Conservation (phyloP, 257 asterid species). For the Euphrasia confusa region DNA sequence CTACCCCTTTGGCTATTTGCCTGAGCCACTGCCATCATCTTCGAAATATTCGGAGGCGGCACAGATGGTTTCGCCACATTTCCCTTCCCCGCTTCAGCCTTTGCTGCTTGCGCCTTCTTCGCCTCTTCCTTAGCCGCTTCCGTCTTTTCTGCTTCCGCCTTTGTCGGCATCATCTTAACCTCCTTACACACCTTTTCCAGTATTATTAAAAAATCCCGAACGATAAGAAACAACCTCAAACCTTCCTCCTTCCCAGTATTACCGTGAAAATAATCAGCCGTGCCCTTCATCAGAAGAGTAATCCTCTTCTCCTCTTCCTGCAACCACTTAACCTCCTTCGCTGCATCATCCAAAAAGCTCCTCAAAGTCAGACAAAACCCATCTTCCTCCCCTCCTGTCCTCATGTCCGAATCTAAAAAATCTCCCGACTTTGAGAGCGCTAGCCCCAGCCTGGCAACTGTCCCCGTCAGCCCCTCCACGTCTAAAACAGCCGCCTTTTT, state of each 20-base stretch:
- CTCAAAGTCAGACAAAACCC: slow-evolving; percentile 41
- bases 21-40: too few species aligned
- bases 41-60: too few species aligned
- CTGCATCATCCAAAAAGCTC: slow-evolving; percentile 39
- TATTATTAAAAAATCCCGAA: slow-evolving; percentile 53
- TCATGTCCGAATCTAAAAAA: slow-evolving; percentile 37
- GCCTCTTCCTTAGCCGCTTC: neutral
- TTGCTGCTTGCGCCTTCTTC: neutral
- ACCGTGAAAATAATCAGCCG: slow-evolving; percentile 69
- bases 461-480: slow-evolving; percentile 40
- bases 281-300: slow-evolving; percentile 48
- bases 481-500: slow-evolving; percentile 56
- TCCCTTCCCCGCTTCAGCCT: slow-evolving; percentile 9
- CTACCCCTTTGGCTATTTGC: slow-evolving; percentile 40
- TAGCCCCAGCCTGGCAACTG: slow-evolving; percentile 41
- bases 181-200: slow-evolving; percentile 62
- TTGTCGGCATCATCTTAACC: slow-evolving; percentile 34
- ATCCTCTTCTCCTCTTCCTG: slow-evolving; percentile 53
- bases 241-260: slow-evolving; percentile 59
- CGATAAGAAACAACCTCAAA: slow-evolving; percentile 44
- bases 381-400: slow-evolving; percentile 29
- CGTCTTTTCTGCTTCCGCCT: neutral
- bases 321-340: slow-evolving; percentile 37
- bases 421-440: slow-evolving; percentile 32
- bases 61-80: too few species aligned